Conservation (phyloP, 176 grass and related monocot genomes). For the Urochloa ruziziensis region DNA sequence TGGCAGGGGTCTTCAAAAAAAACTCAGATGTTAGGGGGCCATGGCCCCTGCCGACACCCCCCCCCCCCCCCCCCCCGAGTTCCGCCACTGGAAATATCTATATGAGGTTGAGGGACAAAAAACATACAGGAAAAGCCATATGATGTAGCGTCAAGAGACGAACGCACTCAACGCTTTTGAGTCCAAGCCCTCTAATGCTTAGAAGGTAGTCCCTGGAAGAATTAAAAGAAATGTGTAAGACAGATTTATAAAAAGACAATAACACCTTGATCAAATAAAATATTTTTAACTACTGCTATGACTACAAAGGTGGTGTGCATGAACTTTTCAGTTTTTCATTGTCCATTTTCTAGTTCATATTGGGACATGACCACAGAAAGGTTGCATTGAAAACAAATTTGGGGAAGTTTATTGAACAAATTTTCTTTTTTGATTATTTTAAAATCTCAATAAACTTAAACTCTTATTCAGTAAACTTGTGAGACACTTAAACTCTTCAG, state of each 20-base stretch:
- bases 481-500: background rate
- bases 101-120: background rate
- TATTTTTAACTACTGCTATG: conserved; percentile 7
- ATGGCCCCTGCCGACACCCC: too few relatives aligned
- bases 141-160: conserved; percentile 83
- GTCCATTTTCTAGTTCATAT: background rate
- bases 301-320: conserved; percentile 9
- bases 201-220: conserved; percentile 78
- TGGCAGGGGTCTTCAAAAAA: too few relatives aligned
- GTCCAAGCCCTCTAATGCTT: conserved; percentile 85
- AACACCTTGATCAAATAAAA: background rate
- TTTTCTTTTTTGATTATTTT: background rate
- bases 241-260: conserved; percentile 27
- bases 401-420: background rate
- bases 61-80: too few relatives aligned
- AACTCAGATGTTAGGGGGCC: too few relatives aligned
- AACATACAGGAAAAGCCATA: conserved; percentile 82
- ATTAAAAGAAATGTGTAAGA: conserved; percentile 17
- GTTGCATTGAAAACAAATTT: background rate
- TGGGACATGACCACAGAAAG: background rate
- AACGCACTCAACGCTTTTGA: conserved; percentile 89
- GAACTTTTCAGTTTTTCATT: background rate
- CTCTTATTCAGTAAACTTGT: background rate
- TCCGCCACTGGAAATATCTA: too few relatives aligned
- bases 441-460: background rate